These are phyloP conservation scores for Neospora caninum DNA, from an alignment of 169 alveolate species.

Conservation along the genomic window DNA sequence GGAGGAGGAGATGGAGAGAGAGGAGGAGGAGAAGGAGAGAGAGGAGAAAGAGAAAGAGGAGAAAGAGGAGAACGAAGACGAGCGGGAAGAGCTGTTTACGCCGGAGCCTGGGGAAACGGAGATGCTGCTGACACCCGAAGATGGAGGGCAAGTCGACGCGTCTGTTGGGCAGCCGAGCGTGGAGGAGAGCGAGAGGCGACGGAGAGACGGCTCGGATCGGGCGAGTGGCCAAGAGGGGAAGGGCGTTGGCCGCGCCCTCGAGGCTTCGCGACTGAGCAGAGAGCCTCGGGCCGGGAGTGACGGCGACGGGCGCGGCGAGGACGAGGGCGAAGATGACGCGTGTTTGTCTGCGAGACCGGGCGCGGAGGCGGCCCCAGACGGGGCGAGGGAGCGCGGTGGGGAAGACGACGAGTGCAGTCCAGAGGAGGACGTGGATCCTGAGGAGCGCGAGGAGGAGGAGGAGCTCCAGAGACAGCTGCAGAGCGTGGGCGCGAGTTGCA, in stretches of 20 bases:
- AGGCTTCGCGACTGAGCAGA: background rate
- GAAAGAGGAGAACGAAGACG: background rate
- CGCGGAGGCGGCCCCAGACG: background rate
- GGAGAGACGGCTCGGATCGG: no score
- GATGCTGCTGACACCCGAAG: conserved; percentile 41
- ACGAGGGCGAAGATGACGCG: background rate
- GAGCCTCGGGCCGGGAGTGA: background rate
- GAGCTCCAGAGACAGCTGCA: conserved; percentile 33
- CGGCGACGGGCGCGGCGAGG: background rate
- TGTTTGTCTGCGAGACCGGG: background rate
- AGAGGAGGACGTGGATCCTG: background rate
- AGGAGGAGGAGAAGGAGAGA: background rate
- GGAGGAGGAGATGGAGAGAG: background rate
- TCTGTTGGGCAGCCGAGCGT: background rate
- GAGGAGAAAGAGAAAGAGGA: background rate
- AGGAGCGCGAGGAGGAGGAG: conserved; percentile 7
- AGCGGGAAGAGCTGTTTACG: conserved; percentile 13
- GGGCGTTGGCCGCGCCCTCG: no score
- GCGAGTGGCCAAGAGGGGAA: background rate
- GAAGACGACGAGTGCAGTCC: background rate
- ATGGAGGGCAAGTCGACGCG: background rate
- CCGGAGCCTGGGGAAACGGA: conserved; percentile 17
- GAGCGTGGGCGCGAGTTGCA: background rate
- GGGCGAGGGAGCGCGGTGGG: background rate
- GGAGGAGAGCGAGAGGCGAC: no score